A percentile compares a stretch with the other conserved stretches of the same genome.
Evolutionary conservation across 129 eudicot genomes (phyloP).

Genomic region (Arctium minus): DNA sequence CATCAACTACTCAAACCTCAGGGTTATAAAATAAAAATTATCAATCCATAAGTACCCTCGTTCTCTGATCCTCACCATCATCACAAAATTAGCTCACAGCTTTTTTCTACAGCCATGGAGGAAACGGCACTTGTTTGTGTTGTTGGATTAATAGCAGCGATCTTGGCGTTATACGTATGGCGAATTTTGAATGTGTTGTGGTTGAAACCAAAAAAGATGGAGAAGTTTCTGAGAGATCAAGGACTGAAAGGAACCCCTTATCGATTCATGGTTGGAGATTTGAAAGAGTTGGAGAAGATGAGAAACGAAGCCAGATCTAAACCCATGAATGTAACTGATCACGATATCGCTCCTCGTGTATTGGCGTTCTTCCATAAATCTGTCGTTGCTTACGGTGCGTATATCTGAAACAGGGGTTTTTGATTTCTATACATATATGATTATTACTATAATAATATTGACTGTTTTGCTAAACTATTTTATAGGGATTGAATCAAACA

Average conservation of each 20-base stretch:
- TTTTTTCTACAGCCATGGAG: no score
- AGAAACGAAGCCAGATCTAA: slow-evolving; percentile 2
- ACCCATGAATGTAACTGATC: neutral
- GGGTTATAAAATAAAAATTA: neutral
- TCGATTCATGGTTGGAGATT: slow-evolving; percentile 16
- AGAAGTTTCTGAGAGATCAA: slow-evolving; percentile 8
- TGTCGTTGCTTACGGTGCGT: neutral
- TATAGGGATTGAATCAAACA: no score
- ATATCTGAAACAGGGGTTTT: neutral
- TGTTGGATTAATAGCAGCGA: neutral
- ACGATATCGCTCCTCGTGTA: neutral
- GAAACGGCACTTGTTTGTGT: neutral
- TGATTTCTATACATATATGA: no score
- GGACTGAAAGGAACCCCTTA: slow-evolving; percentile 10
- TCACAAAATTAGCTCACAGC: no score
- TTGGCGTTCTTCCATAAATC: neutral
- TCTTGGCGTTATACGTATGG: neutral
- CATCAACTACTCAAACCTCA: neutral
- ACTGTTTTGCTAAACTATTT: no score
- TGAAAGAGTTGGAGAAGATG: slow-evolving; percentile 14
- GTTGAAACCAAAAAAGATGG: neutral
- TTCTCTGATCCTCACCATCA: no score
- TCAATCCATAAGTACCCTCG: neutral
- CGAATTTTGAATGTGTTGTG: neutral
- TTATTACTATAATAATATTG: no score